These are phyloP conservation scores for Ceratobasidium sp. DNA, from an alignment of 1,284 basidiomycete genomes.

Conservation along the genomic window DNA sequence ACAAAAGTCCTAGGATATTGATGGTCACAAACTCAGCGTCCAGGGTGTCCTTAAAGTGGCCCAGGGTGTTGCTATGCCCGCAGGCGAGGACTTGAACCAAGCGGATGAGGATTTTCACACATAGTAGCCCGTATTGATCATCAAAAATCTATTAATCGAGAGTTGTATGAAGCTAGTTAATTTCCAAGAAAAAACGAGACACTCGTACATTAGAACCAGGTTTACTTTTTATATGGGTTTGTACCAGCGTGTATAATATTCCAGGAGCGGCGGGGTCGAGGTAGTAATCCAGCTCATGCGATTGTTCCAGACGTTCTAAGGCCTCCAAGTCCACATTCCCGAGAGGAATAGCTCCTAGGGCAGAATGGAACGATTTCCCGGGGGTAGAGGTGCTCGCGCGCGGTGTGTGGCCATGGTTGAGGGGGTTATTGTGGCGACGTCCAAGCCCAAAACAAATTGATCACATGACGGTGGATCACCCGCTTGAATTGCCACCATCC, in stretches of 20 bases:
- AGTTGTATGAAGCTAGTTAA: not conserved
- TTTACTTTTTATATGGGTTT: not conserved
- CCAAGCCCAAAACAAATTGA: too few relatives aligned
- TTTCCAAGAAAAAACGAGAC: not conserved
- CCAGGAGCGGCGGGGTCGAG: not conserved
- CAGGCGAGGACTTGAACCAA: slow-evolving; percentile 2
- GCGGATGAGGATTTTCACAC: not conserved
- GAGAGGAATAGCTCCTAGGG: not conserved
- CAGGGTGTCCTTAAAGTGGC: not conserved
- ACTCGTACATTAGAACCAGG: not conserved
- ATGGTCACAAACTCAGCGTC: not conserved
- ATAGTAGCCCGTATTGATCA: slow-evolving; percentile 2
- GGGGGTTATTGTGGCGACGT: too few relatives aligned
- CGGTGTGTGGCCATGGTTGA: not conserved
- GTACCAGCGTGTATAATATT: slow-evolving; percentile 3
- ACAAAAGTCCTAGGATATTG: not conserved
- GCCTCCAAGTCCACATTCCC: not conserved
- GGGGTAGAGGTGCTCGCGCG: not conserved
- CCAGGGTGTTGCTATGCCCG: not conserved
- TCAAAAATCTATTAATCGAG: not conserved
- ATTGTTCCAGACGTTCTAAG: slow-evolving; percentile 3
- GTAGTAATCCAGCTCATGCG: not conserved
- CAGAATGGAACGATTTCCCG: not conserved
- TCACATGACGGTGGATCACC: too few relatives aligned
- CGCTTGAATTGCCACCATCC: too few relatives aligned